phyloP scores from a whole-genome alignment of 2,329 filamentous ascomycete genomes.

The Dactylellina sp. region DNA sequence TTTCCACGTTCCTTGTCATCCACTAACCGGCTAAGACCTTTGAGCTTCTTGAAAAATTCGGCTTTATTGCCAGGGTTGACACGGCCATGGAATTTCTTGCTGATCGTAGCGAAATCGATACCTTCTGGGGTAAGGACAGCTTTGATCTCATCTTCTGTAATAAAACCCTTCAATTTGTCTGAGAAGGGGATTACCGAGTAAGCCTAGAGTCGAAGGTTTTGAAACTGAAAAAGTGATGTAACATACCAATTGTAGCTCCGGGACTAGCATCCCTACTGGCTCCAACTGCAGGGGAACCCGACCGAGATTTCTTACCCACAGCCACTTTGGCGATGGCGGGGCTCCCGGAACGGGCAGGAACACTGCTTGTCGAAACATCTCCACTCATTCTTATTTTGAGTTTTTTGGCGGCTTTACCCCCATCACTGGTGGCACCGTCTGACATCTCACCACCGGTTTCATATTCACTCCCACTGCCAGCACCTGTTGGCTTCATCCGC shows the following conservation, averaged over 20 bases:
- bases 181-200: slow-evolving; percentile 10
- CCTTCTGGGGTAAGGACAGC: slow-evolving; percentile 59
- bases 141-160: slow-evolving; percentile 60
- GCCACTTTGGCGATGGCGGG: slow-evolving; percentile 22
- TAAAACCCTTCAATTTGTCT: slow-evolving; percentile 60
- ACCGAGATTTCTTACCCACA: slow-evolving; percentile 52
- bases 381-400: slow-evolving; percentile 58
- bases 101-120: slow-evolving; percentile 60
- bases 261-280: slow-evolving; percentile 46
- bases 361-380: slow-evolving; percentile 37
- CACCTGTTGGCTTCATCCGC: slow-evolving; percentile 57
- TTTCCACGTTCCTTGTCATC: slow-evolving; percentile 54
- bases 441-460: slow-evolving; percentile 60
- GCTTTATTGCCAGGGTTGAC: slow-evolving; percentile 55
- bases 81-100: slow-evolving; percentile 58
- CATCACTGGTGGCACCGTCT: slow-evolving; percentile 57
- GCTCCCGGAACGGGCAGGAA: slow-evolving; percentile 47
- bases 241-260: slow-evolving; percentile 39
- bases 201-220: neutral
- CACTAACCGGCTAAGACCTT: slow-evolving; percentile 53
- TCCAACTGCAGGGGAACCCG: slow-evolving; percentile 53
- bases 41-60: slow-evolving; percentile 56
- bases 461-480: slow-evolving; percentile 56
- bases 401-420: slow-evolving; percentile 59
- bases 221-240: neutral